Evolutionary conservation across 768 basidiomycete species (phyloP).

Genomic region (Hygrophoropsis aurantiaca): DNA sequence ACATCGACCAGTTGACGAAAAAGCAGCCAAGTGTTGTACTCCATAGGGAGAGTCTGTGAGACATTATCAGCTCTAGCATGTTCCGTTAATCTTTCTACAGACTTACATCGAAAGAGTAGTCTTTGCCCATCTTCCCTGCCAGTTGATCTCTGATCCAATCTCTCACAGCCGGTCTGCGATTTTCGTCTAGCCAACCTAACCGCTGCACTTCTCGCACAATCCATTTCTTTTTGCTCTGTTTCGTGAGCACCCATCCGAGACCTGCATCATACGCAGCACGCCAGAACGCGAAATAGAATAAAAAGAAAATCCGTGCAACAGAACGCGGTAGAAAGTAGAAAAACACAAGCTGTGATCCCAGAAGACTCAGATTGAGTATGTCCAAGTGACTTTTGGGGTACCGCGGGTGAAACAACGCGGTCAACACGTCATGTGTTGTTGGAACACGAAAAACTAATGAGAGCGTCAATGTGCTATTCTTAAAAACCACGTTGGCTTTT

Average conservation of each 20-base stretch:
- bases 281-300: conserved; percentile 93
- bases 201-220: conserved; percentile 80
- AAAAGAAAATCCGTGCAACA: conserved; percentile 66
- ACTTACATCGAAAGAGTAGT: conserved; percentile 87
- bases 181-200: conserved; percentile 86
- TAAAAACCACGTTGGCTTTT: conserved; percentile 1
- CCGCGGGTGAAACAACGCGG: conserved; percentile 77
- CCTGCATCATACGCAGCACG: conserved; percentile 89
- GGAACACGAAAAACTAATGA: conserved; percentile 85
- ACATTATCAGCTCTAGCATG: no score
- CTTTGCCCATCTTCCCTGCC: conserved; percentile 89
- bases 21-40: conserved; percentile 96
- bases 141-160: conserved; percentile 87
- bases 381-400: conserved; percentile 90
- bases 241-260: conserved; percentile 89
- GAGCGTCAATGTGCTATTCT: conserved; percentile 7
- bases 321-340: conserved; percentile 65
- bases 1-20: conserved; percentile 96
- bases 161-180: conserved; percentile 59
- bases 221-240: conserved; percentile 95
- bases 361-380: conserved; percentile 75
- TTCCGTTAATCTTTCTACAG: no score
- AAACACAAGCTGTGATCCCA: conserved; percentile 75
- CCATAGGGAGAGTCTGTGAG: conserved; percentile 78
- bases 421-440: conserved; percentile 88